Base-by-base conservation (phyloP, 2,329 filamentous ascomycete species). In the Phialophora tarda region DNA sequence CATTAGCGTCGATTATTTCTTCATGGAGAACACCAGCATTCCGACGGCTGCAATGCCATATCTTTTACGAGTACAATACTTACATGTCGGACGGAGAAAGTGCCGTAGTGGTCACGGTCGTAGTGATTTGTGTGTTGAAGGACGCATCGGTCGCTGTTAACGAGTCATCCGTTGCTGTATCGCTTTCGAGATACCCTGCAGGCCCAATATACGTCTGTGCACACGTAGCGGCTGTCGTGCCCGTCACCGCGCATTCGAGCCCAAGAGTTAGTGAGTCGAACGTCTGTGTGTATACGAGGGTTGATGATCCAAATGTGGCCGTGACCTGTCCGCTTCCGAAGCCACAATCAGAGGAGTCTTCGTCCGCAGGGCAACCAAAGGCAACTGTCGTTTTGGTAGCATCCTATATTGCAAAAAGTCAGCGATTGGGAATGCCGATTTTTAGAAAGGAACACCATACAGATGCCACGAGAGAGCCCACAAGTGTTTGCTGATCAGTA, bases 181-280 rank as follows among this genome's bases (percentile, higher is more conserved):
- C 34, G 28, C 17, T 57, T 8, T 66, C 41, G 53, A 65, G 30
- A 44, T 48, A 30, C 1, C 54, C 63, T 44, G 59, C 59, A 7
- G 68, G 68, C 30, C 68, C 69, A 23, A 67, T 54, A 48, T 65
- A 72, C 44, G 67, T 66, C 57, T 69, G 62, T 44, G 54, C 62
- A 56, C 70, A 72, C 2, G 41, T 60, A 14, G 65, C 70, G 21
- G 67, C 64, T 26, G 69, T 69, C 26, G 69, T 69, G 11, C 70
- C 69, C 38, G 65, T 66, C 53, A 72, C n/a, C 7, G 23, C 62
- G 54, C 70, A 71, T 21, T 69, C 64, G n/a, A 70, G 26, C n/a
- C 51, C 17, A 7, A 62, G 66, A 44, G 64, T 59, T 6, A 67
- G 56, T 5, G 59, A 32, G n/a, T 68, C 68, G 41, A 56, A 58